phyloP scores from a whole-genome alignment of 306 rosid species.

The Potentilla sterilis region DNA sequence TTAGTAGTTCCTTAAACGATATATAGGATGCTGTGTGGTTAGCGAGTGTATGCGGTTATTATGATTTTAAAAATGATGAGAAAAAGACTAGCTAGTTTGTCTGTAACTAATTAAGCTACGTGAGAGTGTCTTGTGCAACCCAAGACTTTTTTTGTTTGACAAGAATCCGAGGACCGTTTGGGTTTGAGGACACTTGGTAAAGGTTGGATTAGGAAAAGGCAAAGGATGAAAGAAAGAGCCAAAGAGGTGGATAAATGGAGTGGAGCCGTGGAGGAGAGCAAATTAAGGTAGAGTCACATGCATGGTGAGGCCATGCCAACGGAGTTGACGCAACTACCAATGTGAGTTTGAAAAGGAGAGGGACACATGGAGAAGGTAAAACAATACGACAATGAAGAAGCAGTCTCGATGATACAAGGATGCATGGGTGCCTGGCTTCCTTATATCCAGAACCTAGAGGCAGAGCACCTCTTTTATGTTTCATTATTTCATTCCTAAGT shows the following conservation, averaged over 20 bases:
- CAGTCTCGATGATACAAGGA: not conserved
- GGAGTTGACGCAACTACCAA: slow-evolving; percentile 7
- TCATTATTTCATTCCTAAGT: not conserved
- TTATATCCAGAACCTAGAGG: not conserved
- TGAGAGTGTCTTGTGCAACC: not conserved
- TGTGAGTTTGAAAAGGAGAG: not conserved
- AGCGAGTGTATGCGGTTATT: not conserved
- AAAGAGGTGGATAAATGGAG: not conserved
- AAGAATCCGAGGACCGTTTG: not conserved
- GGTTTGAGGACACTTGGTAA: not conserved
- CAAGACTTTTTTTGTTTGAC: not conserved
- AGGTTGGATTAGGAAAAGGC: not conserved
- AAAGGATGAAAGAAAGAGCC: not conserved
- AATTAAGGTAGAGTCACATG: slow-evolving; percentile 9
- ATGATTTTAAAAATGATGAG: not conserved
- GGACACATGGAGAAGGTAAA: not conserved
- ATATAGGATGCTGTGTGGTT: not conserved
- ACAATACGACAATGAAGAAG: slow-evolving; percentile 2
- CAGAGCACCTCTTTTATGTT: not conserved
- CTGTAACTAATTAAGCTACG: not conserved
- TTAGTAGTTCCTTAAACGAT: not conserved
- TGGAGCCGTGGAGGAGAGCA: not conserved
- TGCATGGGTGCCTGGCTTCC: not conserved
- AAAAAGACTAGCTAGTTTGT: not conserved
- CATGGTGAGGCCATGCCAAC: slow-evolving; percentile 13